Evolutionary conservation across 2,329 filamentous ascomycete species (phyloP), one percentile per base, ranked within the genome.

Genomic region (Neonectria ditissima): DNA sequence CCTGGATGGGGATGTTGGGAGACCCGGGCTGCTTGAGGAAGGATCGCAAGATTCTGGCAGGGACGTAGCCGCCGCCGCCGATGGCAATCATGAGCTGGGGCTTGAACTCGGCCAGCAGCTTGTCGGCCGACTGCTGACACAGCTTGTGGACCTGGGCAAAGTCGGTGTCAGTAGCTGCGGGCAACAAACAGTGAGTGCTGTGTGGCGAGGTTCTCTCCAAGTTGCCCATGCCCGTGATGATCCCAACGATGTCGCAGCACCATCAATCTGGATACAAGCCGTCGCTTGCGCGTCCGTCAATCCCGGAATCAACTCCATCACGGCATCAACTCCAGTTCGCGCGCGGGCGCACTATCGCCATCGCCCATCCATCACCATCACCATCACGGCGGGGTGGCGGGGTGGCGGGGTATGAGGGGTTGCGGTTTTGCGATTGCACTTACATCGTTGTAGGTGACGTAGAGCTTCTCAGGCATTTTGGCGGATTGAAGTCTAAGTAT

Each of bases 11-110:
- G 76, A 99, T 99, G 84, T 99, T 99, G 81, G 94, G 90, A 66
- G 85, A 87, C 73, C 92, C 93, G 64, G 92, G 86, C 78, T 89
- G 88, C 86, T 97, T 97, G 80, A 99, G 92, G 86, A 99, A 99
- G 20, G 96, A 98, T 68, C 96, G 93, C 69, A 99, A 88, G 80
- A 99, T 99, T 74, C 96, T 92, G 48, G 96, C 96, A 65, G 96
- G 96, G 43, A 99, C 94, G 81, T 97, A 99, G 75, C 96, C 96
- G 74, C 96, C 96, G 69, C 96, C 96, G 74, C 96, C 96, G 79
- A 98, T 98, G 78, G 96, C 96, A 80, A 99, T 97, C 87, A 99
- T 97, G 73, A 99, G 92, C 80, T 97, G 93, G 41, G 96, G 96
- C 78, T 93, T 87, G 86, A 97, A 94, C 16, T 92, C 89, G 77